Evolutionary conservation across 345 rosid species (phyloP), one percentile per base, ranked within the genome.

Genomic region (Salix dunnii): DNA sequence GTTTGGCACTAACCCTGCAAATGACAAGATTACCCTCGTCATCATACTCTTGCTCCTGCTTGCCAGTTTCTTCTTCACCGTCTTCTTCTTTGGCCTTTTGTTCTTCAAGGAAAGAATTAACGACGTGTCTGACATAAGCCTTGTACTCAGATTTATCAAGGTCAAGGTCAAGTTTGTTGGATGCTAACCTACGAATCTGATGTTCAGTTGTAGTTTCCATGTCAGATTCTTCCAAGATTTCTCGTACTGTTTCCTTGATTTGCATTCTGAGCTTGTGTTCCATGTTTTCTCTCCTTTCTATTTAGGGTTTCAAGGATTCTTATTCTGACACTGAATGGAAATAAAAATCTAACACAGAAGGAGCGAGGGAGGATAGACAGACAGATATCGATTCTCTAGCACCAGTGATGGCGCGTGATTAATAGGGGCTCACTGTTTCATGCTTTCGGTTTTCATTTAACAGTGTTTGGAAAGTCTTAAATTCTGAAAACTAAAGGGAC

Each of bases 11-110:
- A 43, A 92, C 98, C 87, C 85, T 81, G 79, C 98, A 91, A 85
- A 95, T 78, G 77, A 95, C 84, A 77, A 88, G 93, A 81, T 95
- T 90, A 2, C 97, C 97, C 3, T 87, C 92, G 61, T 95, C 97
- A 63, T 90, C 93, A 4, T 80, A 87, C 90, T 92, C 91, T 35
- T 51, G 61, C 38, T 36, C 65, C 40, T 71, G 42, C 27, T 43
- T 20, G 23, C 36, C 35, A 20, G 25, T 72, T 61, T 42, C 46
- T 71, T 75, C 70, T 66, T 67, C 71, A 13, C 40, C 68, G 2
- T 61, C 71, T 49, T 36, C 77, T 71, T 73, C 70, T 48, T 83
- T 91, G 18, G 75, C 74, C 30, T 81, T 83, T 53, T 84, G 81
- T 76, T 90, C 91, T 0, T 88, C 90, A n/a, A 96, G 91, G 84